phyloP scores from a whole-genome alignment of 2,329 filamentous ascomycete genomes.

The Claviceps africana region DNA sequence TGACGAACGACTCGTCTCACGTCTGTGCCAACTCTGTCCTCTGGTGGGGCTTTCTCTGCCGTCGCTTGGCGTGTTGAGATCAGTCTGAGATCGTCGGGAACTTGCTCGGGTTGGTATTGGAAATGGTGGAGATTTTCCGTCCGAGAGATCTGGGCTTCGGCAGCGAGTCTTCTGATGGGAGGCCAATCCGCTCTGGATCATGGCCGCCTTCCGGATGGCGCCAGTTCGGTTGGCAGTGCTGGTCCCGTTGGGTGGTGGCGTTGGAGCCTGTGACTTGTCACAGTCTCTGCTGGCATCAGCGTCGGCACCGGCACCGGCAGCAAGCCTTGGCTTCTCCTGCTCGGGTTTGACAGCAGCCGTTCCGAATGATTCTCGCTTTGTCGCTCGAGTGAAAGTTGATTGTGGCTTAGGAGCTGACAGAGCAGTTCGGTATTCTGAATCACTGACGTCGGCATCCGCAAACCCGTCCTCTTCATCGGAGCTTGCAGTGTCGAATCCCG shows the following conservation, averaged over 20 bases:
- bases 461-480: constrained; percentile 54
- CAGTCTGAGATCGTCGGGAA: constrained; percentile 59
- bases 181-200: constrained; percentile 67
- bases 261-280: constrained; percentile 24
- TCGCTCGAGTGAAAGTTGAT: constrained; percentile 21
- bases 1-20: constrained; percentile 32
- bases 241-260: constrained; percentile 15
- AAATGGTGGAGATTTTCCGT: constrained; percentile 59
- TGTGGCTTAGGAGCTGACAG: constrained; percentile 48
- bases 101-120: constrained; percentile 83
- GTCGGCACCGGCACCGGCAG: too few relatives aligned
- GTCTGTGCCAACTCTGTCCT: constrained; percentile 40
- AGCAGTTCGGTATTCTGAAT: constrained; percentile 53
- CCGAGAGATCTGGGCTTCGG: constrained; percentile 51
- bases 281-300: constrained; percentile 11
- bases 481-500: constrained; percentile 62
- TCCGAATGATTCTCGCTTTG: constrained; percentile 28
- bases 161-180: constrained; percentile 51
- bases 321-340: constrained; percentile 16
- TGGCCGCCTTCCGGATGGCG: constrained; percentile 61
- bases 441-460: constrained; percentile 45
- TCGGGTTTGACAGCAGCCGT: constrained; percentile 30
- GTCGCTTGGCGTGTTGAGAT: constrained; percentile 52
- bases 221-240: constrained; percentile 30
- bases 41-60: constrained; percentile 65